Conservation (phyloP, 352 stramenopile species). For the Phytophthora meadii region DNA sequence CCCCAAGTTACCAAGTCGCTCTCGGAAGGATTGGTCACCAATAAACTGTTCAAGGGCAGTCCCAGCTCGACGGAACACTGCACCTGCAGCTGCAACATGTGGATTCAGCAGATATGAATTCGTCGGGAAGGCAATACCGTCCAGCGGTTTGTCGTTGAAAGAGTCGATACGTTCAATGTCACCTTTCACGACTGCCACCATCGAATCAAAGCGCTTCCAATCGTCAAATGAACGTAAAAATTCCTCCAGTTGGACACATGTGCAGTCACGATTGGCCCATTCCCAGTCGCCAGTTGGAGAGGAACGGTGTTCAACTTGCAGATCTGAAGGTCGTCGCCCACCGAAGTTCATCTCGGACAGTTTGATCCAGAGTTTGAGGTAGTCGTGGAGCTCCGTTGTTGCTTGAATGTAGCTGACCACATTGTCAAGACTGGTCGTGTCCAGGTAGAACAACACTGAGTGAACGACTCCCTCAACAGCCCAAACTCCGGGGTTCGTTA, state of each 20-base stretch:
- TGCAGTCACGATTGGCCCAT: constrained; percentile 24
- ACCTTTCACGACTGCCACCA: constrained; percentile 39
- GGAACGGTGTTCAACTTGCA: constrained; percentile 17
- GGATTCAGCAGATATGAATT: constrained; percentile 48
- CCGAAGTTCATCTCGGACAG: constrained; percentile 37
- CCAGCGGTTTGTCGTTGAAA: constrained; percentile 24
- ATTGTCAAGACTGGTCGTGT: constrained; percentile 29
- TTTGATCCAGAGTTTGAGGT: constrained; percentile 49
- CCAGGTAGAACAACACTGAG: constrained; percentile 29
- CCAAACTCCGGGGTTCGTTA: too few relatives aligned
- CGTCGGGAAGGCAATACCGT: constrained; percentile 67
- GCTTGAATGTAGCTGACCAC: constrained; percentile 12
- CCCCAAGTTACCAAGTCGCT: neutral
- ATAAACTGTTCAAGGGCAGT: constrained; percentile 32
- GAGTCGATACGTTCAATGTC: constrained; percentile 43
- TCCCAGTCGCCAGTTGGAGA: constrained; percentile 32
- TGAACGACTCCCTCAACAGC: constrained; percentile 35
- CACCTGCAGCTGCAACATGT: constrained; percentile 46
- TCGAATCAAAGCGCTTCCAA: constrained; percentile 28
- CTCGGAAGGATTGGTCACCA: constrained; percentile 42
- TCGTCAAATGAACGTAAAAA: constrained; percentile 48
- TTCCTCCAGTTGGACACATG: constrained; percentile 42
- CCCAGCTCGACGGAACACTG: constrained; percentile 56
- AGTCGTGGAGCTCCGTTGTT: constrained; percentile 19
- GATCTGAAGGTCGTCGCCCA: constrained; percentile 22